Conservation (phyloP, 345 rosid species). For the Eucalyptus polyanthemos region DNA sequence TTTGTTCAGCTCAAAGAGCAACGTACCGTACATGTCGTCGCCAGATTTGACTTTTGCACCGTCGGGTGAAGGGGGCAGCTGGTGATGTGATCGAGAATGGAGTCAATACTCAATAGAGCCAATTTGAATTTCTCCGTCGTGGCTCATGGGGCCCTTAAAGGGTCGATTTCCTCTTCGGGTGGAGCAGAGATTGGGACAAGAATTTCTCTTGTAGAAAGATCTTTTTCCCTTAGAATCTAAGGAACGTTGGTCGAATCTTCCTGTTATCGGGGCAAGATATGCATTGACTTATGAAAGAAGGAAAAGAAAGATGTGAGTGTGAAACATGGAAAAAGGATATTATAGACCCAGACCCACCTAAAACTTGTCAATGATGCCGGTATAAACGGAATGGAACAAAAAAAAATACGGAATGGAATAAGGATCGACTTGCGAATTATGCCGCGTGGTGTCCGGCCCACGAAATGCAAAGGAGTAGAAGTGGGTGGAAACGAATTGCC, state of each 20-base stretch:
- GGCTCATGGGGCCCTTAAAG: not conserved
- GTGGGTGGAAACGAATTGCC: not conserved
- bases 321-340: not conserved
- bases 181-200: not conserved
- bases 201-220: not conserved
- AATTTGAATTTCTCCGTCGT: not conserved
- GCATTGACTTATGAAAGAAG: not conserved
- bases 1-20: not conserved
- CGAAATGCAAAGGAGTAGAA: not conserved
- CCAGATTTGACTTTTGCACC: not conserved
- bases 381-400: not conserved
- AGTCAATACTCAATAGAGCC: not conserved
- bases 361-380: not conserved
- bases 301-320: not conserved
- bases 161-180: not conserved
- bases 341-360: not conserved
- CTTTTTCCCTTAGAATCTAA: not conserved
- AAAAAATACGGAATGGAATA: not conserved
- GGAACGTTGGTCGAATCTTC: not conserved
- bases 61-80: not conserved
- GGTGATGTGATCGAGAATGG: not conserved
- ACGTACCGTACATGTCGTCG: not conserved
- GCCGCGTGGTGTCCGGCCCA: not conserved
- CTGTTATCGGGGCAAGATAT: not conserved
- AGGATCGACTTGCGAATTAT: not conserved